Base-by-base conservation (phyloP, 148 eudicot genomes). In the Amaranthus palmeri region DNA sequence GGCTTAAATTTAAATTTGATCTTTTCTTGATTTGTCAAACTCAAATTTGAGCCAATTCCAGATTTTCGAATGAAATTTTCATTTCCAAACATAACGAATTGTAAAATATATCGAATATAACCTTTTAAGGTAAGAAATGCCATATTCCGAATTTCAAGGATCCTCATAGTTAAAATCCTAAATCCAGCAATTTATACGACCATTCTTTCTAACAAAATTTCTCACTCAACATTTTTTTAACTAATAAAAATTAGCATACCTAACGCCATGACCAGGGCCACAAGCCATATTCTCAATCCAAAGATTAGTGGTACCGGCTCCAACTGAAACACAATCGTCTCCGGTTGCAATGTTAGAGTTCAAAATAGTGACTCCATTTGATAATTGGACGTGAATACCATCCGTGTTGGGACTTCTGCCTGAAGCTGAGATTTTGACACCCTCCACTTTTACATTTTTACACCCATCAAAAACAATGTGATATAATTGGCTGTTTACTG, bases 341-440 rank as follows among this genome's bases (percentile, higher is more conserved):
- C 89, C 90, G 0, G 92, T 86, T 3, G 76, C 79, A 44, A 82
- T 80, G 9, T 48, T 78, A 8, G 86, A 66, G 57, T 77, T 73
- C 7, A 75, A 6, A 45, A 89, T 82, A 7, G 74, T 58, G n/a
- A 87, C 82, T 0, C 53, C 67, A 0, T 62, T 58, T 0, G 95
- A 89, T 1, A 8, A n/a, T 68, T 76, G 70, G 4, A 87, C 67
- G 36, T 87, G 89, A 42, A 89, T 83, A 0, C 95, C 95, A 47
- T 89, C 91, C 0, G 95, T 89, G 76, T 89, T 89, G 2, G 95
- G 95, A 71, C 91, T 87, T 1, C 51, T 17, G 3, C 77, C 85
- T 0, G 87, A 36, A 7, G 95, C 88, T 4, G 57, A 54, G 42
- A 88, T 52, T 15, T n/a, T 84, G 54, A 81, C 60, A 3, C 70